phyloP scores from a whole-genome alignment of 306 rosid species.

The Begonia masoniana region DNA sequence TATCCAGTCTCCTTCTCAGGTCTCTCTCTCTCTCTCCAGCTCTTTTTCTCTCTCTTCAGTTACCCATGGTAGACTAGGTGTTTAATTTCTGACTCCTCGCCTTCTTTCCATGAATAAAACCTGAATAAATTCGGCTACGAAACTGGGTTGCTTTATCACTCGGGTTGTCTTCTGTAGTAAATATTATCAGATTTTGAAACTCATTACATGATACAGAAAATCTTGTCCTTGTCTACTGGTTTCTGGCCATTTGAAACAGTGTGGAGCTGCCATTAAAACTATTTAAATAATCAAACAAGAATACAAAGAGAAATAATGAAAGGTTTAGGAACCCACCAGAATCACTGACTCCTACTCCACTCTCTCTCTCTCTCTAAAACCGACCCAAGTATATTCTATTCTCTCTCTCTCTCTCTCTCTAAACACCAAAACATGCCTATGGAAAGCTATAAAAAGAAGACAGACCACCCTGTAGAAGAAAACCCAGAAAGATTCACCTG shows the following conservation, averaged over 20 bases:
- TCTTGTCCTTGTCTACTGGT: slow-evolving; percentile 30
- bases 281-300: background rate
- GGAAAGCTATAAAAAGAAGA: no score
- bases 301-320: slow-evolving; percentile 3
- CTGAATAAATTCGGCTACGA: slow-evolving; percentile 19
- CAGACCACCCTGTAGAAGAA: no score
- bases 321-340: slow-evolving; percentile 49
- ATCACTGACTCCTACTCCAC: slow-evolving; percentile 81
- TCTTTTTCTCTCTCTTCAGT: slow-evolving; percentile 6
- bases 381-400: slow-evolving; percentile 46
- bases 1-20: background rate
- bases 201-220: slow-evolving; percentile 27
- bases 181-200: slow-evolving; percentile 23
- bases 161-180: slow-evolving; percentile 11
- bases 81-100: slow-evolving; percentile 8
- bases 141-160: slow-evolving; percentile 20
- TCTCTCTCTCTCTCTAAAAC: slow-evolving; percentile 72
- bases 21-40: slow-evolving; percentile 20
- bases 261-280: slow-evolving; percentile 19
- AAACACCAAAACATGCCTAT: background rate
- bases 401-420: slow-evolving; percentile 27
- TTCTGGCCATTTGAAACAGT: slow-evolving; percentile 11
- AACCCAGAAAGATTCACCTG: no score
- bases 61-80: background rate
- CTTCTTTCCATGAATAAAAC: slow-evolving; percentile 34